phyloP scores from a whole-genome alignment of 176 grass and related monocot genomes.

The Cenchrus purpureus region DNA sequence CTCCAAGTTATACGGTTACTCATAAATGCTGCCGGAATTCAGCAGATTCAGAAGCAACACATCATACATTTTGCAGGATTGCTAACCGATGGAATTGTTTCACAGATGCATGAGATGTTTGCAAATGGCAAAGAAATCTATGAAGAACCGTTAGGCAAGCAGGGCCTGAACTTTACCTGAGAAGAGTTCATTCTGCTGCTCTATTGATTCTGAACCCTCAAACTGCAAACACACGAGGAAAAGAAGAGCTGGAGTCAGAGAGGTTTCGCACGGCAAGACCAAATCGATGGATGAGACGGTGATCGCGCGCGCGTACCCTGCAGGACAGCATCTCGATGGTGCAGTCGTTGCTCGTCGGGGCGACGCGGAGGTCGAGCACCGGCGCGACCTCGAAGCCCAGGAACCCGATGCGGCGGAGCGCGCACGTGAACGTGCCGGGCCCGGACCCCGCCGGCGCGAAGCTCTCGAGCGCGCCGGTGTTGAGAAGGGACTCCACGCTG shows the following conservation, averaged over 20 bases:
- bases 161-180: constrained; percentile 47
- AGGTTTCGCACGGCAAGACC: background rate
- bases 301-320: constrained; percentile 42
- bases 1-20: constrained; percentile 82
- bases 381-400: constrained; percentile 77
- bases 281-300: background rate
- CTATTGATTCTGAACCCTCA: constrained; percentile 63
- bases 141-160: background rate
- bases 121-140: background rate
- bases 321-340: constrained; percentile 90
- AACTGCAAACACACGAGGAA: constrained; percentile 48
- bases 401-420: constrained; percentile 66
- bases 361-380: constrained; percentile 73
- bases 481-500: constrained; percentile 77
- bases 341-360: constrained; percentile 61
- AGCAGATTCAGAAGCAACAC: constrained; percentile 20
- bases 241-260: background rate
- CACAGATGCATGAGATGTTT: background rate
- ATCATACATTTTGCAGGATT: background rate
- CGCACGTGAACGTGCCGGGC: constrained; percentile 59
- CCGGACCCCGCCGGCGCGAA: constrained; percentile 44
- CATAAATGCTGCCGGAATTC: constrained; percentile 64
- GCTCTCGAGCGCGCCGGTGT: constrained; percentile 75
- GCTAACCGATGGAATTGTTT: background rate
- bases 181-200: constrained; percentile 79